A percentile compares a stretch with the other conserved stretches of the same genome.
Evolutionary conservation across 345 rosid genomes (phyloP).

Genomic region (Salix dunnii): DNA sequence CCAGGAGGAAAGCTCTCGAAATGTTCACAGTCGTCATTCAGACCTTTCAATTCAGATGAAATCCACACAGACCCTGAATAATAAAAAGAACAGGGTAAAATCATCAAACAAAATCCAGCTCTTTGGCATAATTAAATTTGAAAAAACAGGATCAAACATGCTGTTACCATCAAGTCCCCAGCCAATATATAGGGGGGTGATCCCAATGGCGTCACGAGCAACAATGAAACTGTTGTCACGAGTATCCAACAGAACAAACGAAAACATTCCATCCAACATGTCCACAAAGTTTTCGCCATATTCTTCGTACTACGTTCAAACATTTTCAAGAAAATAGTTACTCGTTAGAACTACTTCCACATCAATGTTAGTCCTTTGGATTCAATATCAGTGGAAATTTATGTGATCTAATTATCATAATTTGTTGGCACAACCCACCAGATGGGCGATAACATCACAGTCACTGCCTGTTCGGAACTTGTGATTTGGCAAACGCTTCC

Average conservation of each 20-base stretch:
- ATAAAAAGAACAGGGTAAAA: not conserved
- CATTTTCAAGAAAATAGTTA: not conserved
- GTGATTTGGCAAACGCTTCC: conserved; percentile 60
- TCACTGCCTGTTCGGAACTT: conserved; percentile 87
- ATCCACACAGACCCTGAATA: conserved; percentile 74
- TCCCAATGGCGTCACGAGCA: conserved; percentile 94
- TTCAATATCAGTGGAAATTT: not conserved
- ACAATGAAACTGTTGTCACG: conserved; percentile 76
- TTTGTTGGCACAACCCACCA: conserved; percentile 43
- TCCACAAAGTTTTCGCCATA: conserved; percentile 74
- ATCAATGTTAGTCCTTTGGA: not conserved
- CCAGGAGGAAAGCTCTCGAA: conserved; percentile 89
- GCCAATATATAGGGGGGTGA: conserved; percentile 89
- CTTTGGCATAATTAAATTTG: not conserved
- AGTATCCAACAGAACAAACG: conserved; percentile 83
- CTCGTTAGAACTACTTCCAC: not conserved
- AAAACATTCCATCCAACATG: conserved; percentile 93
- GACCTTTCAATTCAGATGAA: conserved; percentile 85
- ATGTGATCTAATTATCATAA: not conserved
- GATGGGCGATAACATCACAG: conserved; percentile 89
- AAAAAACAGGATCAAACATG: not conserved
- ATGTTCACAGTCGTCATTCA: conserved; percentile 85
- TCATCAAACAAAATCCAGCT: not conserved
- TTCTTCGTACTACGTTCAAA: conserved; percentile 65
- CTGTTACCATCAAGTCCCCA: conserved; percentile 82